A percentile compares a stretch with the other conserved stretches of the same genome.
Evolutionary conservation across 495 filamentous ascomycete genomes (phyloP).

Genomic region (Penicillium coffeae): DNA sequence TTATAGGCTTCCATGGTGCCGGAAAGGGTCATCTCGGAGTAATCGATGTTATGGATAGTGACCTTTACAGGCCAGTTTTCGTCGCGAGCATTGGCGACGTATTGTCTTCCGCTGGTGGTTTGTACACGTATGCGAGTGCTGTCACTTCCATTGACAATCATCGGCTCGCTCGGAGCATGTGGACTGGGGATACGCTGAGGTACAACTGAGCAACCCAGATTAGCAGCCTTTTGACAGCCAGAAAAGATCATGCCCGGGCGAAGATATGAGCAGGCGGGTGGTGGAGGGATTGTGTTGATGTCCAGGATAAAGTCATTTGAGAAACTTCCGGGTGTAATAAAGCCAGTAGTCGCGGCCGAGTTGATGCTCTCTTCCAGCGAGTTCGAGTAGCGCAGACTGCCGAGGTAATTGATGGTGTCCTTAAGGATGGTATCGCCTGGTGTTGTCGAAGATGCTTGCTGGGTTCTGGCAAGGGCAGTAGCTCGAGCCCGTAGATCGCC

Average conservation of each 20-base stretch:
- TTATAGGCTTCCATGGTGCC: conserved; percentile 80
- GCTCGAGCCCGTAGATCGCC: conserved; percentile 44
- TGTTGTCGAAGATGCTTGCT: conserved; percentile 42
- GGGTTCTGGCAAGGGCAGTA: conserved; percentile 49
- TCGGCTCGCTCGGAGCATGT: conserved; percentile 26
- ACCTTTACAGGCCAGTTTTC: conserved; percentile 73
- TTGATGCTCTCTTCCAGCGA: conserved; percentile 54
- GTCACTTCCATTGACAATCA: conserved; percentile 41
- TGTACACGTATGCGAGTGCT: conserved; percentile 29
- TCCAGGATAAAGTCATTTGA: conserved; percentile 61
- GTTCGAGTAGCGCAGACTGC: conserved; percentile 53
- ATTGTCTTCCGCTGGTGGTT: conserved; percentile 33
- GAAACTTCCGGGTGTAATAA: conserved; percentile 41
- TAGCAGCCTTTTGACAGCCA: conserved; percentile 54
- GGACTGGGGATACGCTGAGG: conserved; percentile 27
- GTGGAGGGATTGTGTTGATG: conserved; percentile 48
- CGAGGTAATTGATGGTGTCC: conserved; percentile 62
- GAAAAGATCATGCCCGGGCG: conserved; percentile 60
- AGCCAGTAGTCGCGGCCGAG: conserved; percentile 47
- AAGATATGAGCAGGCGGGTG: conserved; percentile 61
- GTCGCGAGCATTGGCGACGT: conserved; percentile 41
- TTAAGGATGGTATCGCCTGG: conserved; percentile 46
- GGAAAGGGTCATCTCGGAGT: conserved; percentile 58
- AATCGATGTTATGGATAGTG: conserved; percentile 65
- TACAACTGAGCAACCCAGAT: conserved; percentile 24